phyloP scores from a whole-genome alignment of 768 basidiomycete genomes.

The Amyloporia xantha region DNA sequence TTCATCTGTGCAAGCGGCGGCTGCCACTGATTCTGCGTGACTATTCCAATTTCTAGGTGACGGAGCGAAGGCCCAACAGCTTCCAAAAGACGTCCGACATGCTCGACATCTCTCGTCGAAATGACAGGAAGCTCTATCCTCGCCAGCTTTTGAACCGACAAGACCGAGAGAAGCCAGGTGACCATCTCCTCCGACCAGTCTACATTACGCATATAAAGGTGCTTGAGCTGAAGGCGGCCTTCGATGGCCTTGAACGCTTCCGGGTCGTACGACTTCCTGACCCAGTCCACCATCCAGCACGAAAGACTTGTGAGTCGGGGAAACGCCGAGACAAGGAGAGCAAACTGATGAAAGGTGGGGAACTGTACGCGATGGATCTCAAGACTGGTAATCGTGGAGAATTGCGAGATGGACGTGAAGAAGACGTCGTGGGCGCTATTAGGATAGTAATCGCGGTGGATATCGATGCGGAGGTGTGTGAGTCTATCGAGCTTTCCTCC shows the following conservation, averaged over 20 bases:
- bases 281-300: slow-evolving; percentile 3
- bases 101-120: background rate
- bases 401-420: background rate
- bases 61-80: background rate
- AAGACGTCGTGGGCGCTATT: background rate
- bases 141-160: background rate
- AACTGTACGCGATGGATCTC: slow-evolving; percentile 1
- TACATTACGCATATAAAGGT: background rate
- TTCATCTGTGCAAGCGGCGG: background rate
- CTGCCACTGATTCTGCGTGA: background rate
- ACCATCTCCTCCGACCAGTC: background rate
- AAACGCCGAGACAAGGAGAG: background rate
- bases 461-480: background rate
- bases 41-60: background rate
- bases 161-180: background rate
- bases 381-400: background rate
- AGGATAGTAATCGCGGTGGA: slow-evolving; percentile 1
- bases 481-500: background rate
- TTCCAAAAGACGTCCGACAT: background rate
- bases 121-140: background rate
- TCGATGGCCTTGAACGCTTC: background rate
- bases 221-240: background rate
- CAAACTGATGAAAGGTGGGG: background rate
- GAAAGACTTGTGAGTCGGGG: background rate
- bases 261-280: slow-evolving; percentile 1